Evolutionary conservation across 345 rosid species (phyloP), one percentile per base, ranked within the genome.

Genomic region (Populus tremula): DNA sequence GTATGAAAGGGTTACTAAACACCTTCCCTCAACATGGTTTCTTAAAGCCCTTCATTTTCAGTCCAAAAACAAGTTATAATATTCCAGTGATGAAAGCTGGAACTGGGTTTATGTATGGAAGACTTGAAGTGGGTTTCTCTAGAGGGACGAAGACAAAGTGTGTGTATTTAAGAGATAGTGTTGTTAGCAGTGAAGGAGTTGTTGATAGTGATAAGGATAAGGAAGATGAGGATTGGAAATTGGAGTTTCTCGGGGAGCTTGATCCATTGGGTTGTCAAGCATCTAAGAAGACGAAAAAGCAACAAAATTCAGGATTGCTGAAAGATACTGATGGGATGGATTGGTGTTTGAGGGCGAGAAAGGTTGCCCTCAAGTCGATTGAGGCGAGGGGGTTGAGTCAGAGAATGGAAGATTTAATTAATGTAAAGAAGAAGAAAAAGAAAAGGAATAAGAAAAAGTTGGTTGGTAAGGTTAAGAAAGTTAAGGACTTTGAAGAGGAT

Each of bases 291-390:
- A 88, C 84, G 83, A 92, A 91, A 81, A 88, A 88, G 50, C 79
- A 81, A 49, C 45, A 76, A 35, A 84, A 81, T 6, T 87, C 93
- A 9, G 85, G 74, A 77, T 77, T 86, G 72, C 85, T 90, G 13
- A 84, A 83, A 0, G 94, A 87, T 67, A 83, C 84, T 29, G 91
- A 88, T 74, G 90, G 90, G 71, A 95, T 93, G 98, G 99, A 92
- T 80, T 95, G 99, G 98, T 95, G 97, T 84, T 83, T 87, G 25
- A 88, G 90, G 84, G 96, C 98, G 17, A 91, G 93, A 81, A 91
- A 87, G 81, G 68, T 86, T 68, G 98, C 98, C 16, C 89, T 93
- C 53, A 85, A 87, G 73, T 86, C 93, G 9, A 90, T 95, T 85
- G 94, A 93, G 82, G 85, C 90, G 0, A 87, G 98, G 80, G 97